phyloP scores from a whole-genome alignment of 257 asterid species.

The Thymus mandschuricus region DNA sequence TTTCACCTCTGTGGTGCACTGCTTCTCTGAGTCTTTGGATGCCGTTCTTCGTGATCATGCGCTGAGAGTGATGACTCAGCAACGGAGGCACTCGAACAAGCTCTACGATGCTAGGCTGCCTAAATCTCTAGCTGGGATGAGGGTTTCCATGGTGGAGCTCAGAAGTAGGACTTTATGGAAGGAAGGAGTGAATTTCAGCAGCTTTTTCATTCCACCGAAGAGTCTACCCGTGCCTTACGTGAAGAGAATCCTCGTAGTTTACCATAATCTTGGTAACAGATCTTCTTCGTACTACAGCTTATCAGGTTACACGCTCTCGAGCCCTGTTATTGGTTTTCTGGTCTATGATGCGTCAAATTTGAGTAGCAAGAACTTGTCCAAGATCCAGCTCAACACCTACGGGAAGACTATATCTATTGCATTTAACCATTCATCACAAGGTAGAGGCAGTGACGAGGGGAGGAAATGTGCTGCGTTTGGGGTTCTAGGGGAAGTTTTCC shows the following conservation, averaged over 20 bases:
- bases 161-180: constrained; percentile 71
- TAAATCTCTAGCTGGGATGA: constrained; percentile 64
- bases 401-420: constrained; percentile 53
- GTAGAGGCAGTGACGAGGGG: constrained; percentile 1
- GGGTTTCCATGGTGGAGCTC: constrained; percentile 54
- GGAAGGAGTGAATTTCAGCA: constrained; percentile 69
- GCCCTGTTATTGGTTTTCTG: constrained; percentile 68
- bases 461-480: constrained; percentile 64
- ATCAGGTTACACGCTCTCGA: constrained; percentile 60
- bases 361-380: constrained; percentile 38
- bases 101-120: constrained; percentile 70
- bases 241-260: constrained; percentile 64
- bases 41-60: constrained; percentile 64
- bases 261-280: constrained; percentile 71
- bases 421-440: constrained; percentile 34
- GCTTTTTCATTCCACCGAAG: constrained; percentile 57
- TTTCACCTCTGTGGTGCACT: constrained; percentile 32
- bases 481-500: constrained; percentile 41
- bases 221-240: constrained; percentile 69
- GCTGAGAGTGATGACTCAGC: constrained; percentile 47
- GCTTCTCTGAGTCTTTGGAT: constrained; percentile 55
- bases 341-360: constrained; percentile 60
- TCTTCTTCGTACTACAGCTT: constrained; percentile 59
- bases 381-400: constrained; percentile 58
- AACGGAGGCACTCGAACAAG: constrained; percentile 51